phyloP scores from a whole-genome alignment of 768 basidiomycete species.

The Suillus subalutaceus region DNA sequence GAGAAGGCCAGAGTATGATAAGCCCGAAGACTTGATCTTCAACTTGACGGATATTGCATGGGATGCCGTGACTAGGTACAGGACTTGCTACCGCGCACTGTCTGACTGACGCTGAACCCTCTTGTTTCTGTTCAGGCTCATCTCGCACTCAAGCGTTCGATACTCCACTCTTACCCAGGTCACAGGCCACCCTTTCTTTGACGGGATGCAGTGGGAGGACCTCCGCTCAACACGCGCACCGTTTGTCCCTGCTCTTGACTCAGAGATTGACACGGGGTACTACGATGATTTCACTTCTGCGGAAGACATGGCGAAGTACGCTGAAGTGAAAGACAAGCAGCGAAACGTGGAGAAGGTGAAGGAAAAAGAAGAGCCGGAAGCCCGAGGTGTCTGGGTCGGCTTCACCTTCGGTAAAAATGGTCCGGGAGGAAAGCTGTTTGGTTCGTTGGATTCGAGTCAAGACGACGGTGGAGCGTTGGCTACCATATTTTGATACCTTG shows the following conservation, averaged over 20 bases:
- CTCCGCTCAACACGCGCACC: constrained; percentile 80
- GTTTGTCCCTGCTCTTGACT: constrained; percentile 93
- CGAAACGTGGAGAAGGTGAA: constrained; percentile 87
- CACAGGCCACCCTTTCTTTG: constrained; percentile 82
- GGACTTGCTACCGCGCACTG: constrained; percentile 2
- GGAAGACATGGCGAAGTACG: constrained; percentile 98
- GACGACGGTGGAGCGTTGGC: constrained; percentile 54
- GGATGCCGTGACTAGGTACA: constrained; percentile 88
- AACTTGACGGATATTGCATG: constrained; percentile 92
- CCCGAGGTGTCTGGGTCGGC: constrained; percentile 86
- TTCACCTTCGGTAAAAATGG: constrained; percentile 93
- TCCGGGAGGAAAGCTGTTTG: constrained; percentile 46
- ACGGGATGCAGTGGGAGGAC: constrained; percentile 71
- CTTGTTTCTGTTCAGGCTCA: constrained; percentile 54
- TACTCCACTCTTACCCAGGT: constrained; percentile 76
- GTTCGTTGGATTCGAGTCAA: constrained; percentile 35
- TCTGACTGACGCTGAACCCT: constrained; percentile 9
- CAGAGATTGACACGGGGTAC: constrained; percentile 93
- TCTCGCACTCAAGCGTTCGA: constrained; percentile 83
- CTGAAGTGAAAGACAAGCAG: constrained; percentile 98
- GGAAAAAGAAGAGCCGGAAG: constrained; percentile 79
- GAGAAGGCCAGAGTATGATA: constrained; percentile 92
- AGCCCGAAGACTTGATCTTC: constrained; percentile 95
- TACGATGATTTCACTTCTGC: constrained; percentile 88
- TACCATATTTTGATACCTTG: constrained; percentile 54